Base-by-base conservation (phyloP, 2,329 filamentous ascomycete genomes). In the Fusarium concolor region DNA sequence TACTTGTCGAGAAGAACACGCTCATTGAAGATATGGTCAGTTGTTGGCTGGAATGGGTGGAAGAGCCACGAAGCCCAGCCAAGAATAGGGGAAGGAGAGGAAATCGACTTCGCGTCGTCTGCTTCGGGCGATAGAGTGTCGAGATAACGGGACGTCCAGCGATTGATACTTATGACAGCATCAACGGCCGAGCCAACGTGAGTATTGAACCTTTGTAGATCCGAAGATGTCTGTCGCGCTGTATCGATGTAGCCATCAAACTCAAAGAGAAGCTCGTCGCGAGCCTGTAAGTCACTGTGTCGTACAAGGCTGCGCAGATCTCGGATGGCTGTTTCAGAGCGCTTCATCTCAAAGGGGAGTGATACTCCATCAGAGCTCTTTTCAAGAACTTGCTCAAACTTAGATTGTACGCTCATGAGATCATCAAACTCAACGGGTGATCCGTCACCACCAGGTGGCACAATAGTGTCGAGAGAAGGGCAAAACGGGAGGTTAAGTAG, bases 311-410 rank as follows among this genome's bases (percentile, higher is more conserved):
- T 90, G 31, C 90, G 87, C 24, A 96, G 80, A 71, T 94, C 92
- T 39, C 92, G 87, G 35, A 96, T 89, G 2, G 90, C 89, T 3
- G 88, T 83, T 77, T 95, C 92, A 4, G 90, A 89, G 11, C 88
- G 86, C 80, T 93, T 94, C 89, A 96, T 94, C 70, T 93, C 90
- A 70, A 92, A 83, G 0, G 92, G 92, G 5, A 96, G 79, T 2
- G 87, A 88, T 3, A 89, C 87, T 2, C 89, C 87, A 22, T 89
- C 85, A 2, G 88, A 86, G 17, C 87, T 88, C 60, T 88, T 87
- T 68, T 92, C 87, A 6, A 96, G 79, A 1, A 96, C 88, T 58
- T 91, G 87, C 77, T 94, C 92, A 56, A 96, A 93, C 28, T 89
- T 85, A n/a, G 86, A 83, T 77, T 96, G 92, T 2, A 91, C 87